A percentile compares a stretch with the other conserved stretches of the same genome.
These are phyloP conservation scores for Backusella circina DNA, from an alignment of 192 early-diverging fungal species.

Conservation along the genomic window DNA sequence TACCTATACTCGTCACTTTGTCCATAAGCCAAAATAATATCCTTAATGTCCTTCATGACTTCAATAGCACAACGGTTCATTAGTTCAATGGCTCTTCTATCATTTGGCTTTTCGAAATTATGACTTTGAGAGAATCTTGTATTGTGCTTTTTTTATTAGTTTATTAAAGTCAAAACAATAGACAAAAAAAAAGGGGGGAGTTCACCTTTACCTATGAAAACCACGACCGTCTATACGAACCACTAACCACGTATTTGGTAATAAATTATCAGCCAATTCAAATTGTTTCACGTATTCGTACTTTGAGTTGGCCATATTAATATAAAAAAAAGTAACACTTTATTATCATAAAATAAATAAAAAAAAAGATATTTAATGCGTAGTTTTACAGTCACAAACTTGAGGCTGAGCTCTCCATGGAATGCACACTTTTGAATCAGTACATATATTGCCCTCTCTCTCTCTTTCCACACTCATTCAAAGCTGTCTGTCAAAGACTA, in stretches of 20 bases:
- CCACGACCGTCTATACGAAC: conserved; percentile 91
- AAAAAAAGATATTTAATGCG: not conserved
- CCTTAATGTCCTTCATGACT: conserved; percentile 79
- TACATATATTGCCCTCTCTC: not conserved
- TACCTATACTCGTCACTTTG: conserved; percentile 90
- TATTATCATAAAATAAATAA: not conserved
- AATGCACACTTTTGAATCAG: not conserved
- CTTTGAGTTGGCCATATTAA: conserved; percentile 87
- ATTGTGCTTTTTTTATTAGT: not conserved
- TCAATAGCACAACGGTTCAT: conserved; percentile 78
- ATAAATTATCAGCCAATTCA: conserved; percentile 71
- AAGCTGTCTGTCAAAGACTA: not conserved
- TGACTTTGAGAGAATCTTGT: conserved; percentile 76
- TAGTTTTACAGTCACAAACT: not conserved
- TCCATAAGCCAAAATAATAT: conserved; percentile 85
- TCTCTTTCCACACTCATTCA: not conserved
- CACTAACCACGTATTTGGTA: conserved; percentile 87
- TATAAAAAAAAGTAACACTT: not conserved
- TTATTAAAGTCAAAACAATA: not conserved
- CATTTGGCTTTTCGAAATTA: conserved; percentile 77
- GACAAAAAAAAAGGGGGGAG: not conserved
- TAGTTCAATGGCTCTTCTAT: conserved; percentile 68
- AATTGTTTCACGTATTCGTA: conserved; percentile 91
- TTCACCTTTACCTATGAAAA: conserved; percentile 62
- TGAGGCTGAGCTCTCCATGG: not conserved